These are phyloP conservation scores for Aspergillus sp. DNA, from an alignment of 2,329 filamentous ascomycete species.

Conservation along the genomic window DNA sequence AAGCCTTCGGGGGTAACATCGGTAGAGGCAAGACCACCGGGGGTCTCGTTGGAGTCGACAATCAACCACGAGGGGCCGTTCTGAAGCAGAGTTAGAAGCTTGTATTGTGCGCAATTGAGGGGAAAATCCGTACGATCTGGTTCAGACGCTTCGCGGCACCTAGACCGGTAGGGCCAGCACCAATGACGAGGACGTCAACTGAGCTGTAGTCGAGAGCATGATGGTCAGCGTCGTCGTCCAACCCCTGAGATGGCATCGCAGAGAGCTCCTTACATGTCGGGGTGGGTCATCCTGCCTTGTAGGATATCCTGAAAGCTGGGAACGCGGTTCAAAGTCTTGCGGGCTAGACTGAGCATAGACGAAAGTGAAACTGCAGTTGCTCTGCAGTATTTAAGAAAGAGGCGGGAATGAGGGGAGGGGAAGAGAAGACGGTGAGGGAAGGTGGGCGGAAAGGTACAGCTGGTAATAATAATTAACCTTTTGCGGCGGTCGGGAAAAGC, in stretches of 20 bases:
- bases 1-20: conserved; percentile 95
- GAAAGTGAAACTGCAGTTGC: conserved; percentile 30
- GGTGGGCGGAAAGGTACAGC: conserved; percentile 26
- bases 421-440: conserved; percentile 21
- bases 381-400: conserved; percentile 28
- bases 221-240: conserved; percentile 15
- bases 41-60: conserved; percentile 85
- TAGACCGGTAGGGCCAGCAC: conserved; percentile 93
- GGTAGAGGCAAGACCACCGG: conserved; percentile 93
- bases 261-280: conserved; percentile 41
- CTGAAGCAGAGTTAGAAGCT: conserved; percentile 50
- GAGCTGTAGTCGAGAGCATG: conserved; percentile 56
- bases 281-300: conserved; percentile 48
- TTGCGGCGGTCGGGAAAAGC: conserved; percentile 18
- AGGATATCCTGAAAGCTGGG: conserved; percentile 47
- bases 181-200: conserved; percentile 96
- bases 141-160: conserved; percentile 97
- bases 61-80: conserved; percentile 94
- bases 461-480: conserved; percentile 17
- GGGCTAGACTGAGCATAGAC: conserved; percentile 46
- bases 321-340: conserved; percentile 44
- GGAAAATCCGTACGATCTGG: conserved; percentile 70
- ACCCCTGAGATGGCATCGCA: conserved; percentile 6
- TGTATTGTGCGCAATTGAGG: not conserved
- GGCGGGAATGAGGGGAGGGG: conserved; percentile 18